A percentile compares a stretch with the other conserved stretches of the same genome.
phyloP scores from a whole-genome alignment of 768 basidiomycete species.

The Pisolithus sp. region DNA sequence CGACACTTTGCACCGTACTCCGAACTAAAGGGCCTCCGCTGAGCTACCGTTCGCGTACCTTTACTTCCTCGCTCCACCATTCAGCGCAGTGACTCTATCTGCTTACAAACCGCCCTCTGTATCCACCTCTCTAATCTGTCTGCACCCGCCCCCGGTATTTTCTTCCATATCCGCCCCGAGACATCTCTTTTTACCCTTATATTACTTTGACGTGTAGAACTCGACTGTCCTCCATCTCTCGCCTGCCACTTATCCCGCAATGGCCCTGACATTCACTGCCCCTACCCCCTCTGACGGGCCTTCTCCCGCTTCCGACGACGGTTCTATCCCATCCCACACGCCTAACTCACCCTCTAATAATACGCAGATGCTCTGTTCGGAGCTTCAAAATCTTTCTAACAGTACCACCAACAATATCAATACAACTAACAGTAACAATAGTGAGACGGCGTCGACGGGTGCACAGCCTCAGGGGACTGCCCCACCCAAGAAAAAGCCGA shows the following conservation, averaged over 20 bases:
- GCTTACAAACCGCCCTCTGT: constrained; percentile 18
- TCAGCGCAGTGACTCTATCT: constrained; percentile 1
- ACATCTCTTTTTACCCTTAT: background rate
- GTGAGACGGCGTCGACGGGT: constrained; percentile 7
- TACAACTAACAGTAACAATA: constrained; percentile 17
- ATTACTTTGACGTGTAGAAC: background rate
- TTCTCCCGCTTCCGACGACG: constrained; percentile 34
- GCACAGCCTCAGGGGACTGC: constrained; percentile 5
- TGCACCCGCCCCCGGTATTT: background rate
- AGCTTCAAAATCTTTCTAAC: constrained; percentile 15
- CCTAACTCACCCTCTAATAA: constrained; percentile 37
- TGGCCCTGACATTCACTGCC: constrained; percentile 37
- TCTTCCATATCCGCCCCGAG: no score
- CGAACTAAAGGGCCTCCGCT: constrained; percentile 32
- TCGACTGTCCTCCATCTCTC: constrained; percentile 5
- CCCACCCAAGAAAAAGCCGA: constrained; percentile 71
- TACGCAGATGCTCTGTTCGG: constrained; percentile 28
- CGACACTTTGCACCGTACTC: constrained; percentile 5
- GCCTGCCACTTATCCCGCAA: constrained; percentile 8
- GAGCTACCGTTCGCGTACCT: constrained; percentile 41
- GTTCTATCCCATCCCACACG: constrained; percentile 41
- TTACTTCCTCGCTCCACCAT: constrained; percentile 12
- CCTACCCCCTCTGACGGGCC: constrained; percentile 35
- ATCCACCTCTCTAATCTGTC: constrained; percentile 11
- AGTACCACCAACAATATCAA: constrained; percentile 7